Base-by-base conservation (phyloP, 371 early-diverging fungal species). In the Mucor plumbeus region DNA sequence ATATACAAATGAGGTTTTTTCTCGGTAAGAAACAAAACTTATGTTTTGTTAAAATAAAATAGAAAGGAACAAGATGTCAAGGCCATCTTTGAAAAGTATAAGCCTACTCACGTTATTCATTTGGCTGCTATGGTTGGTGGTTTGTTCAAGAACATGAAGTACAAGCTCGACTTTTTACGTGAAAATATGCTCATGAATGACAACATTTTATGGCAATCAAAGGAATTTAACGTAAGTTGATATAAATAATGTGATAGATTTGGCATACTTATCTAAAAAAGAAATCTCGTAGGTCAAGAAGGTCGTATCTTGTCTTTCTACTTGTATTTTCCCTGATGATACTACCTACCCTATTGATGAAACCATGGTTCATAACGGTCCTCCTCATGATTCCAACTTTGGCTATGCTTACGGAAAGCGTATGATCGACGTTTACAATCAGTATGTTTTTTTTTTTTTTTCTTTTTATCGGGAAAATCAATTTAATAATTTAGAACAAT, bases 401-500 rank as follows among this genome's bases (percentile, higher is more conserved):
- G 95, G 94, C n/a, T 95, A 95, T 78, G 94, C 95, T 60, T 84
- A 92, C 65, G 91, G 90, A 65, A 95, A 95, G 83, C 85, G 95
- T 62, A 91, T 95, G 91, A 90, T 95, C 64, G 95, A 95, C 81
- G 89, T 92, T 59, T 87, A 90, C 74, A 95, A 95, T 85, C 84
- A 85, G 93, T 91, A 87, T 71, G 78, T 57, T 14, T 53, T 4
- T 39, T 31, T 38, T 19, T 56, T 57, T 14, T 53, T 4, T 39
- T 31, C 26, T 19, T 56, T 15, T 15, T 13, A 14, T 9, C 15
- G 14, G 35, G 26, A 13, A 59, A 40, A 59, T 19, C 34, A 26
- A 58, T 35, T n/a, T n/a, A 58, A 19, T 44, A 44, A 31, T 33
- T 61, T 61, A 11, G 19, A 19, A n/a, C 21, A 43, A 64, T 31